phyloP scores from a whole-genome alignment of 352 stramenopile genomes.

The Globisporangium middletonii region DNA sequence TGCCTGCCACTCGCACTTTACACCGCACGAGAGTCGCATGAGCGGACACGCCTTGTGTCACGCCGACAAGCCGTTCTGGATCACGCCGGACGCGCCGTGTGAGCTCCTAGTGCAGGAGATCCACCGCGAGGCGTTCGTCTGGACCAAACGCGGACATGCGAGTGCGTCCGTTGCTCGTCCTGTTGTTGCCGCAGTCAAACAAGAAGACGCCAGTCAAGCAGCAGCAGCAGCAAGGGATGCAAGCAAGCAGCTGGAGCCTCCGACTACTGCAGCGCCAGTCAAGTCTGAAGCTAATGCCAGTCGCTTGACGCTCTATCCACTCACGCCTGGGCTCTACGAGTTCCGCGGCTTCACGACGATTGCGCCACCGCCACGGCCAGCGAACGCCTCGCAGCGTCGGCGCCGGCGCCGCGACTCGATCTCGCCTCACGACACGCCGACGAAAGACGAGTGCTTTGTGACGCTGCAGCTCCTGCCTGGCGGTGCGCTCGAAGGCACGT shows the following conservation, averaged over 20 bases:
- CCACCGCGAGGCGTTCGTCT: constrained; percentile 4
- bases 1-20: constrained; percentile 36
- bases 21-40: background rate
- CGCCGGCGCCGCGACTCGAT: background rate
- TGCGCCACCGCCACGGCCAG: constrained; percentile 12
- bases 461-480: constrained; percentile 51
- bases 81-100: constrained; percentile 9
- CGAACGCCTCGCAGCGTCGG: background rate
- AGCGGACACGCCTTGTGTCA: constrained; percentile 4
- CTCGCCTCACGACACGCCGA: constrained; percentile 3
- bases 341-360: constrained; percentile 57
- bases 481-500: constrained; percentile 44
- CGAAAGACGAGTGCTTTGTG: constrained; percentile 59
- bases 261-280: too few relatives aligned
- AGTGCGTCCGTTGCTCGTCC: too few relatives aligned
- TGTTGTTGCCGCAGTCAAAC: background rate
- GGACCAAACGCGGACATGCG: background rate
- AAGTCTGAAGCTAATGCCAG: background rate
- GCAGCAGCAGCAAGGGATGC: background rate
- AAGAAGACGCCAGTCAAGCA: background rate
- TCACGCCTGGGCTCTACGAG: constrained; percentile 53
- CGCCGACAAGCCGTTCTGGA: constrained; percentile 14
- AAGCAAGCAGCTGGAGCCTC: too few relatives aligned
- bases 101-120: constrained; percentile 14
- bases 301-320: constrained; percentile 27